Conservation (phyloP, 179 eudicot genomes). For the Gypsophila paniculata region DNA sequence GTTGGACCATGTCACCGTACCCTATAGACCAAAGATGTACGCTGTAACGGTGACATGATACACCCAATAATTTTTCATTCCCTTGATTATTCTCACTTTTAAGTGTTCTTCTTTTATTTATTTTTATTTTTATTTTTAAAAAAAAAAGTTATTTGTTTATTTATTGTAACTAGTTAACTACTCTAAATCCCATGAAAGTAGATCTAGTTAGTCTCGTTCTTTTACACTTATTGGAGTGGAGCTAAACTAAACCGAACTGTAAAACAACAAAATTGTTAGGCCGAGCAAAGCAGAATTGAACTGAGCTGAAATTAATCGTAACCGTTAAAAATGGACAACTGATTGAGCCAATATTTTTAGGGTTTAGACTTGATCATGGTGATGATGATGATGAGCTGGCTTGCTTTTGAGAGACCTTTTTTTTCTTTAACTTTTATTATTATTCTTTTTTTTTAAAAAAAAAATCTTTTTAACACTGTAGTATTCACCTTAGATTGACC, state of each 20-base stretch:
- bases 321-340: neutral
- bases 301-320: too few relatives aligned
- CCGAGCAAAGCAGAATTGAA: too few relatives aligned
- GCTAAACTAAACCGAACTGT: too few relatives aligned
- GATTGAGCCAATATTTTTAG: neutral
- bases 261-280: too few relatives aligned
- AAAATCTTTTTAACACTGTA: slow-evolving; percentile 17
- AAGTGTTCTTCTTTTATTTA: neutral
- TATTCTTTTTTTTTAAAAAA: neutral
- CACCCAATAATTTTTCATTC: too few relatives aligned
- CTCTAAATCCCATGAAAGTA: neutral
- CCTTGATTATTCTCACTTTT: too few relatives aligned
- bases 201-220: neutral
- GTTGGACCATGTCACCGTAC: too few relatives aligned
- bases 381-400: slow-evolving; percentile 17
- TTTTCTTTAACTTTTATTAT: neutral
- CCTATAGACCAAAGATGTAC: too few relatives aligned
- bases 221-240: too few relatives aligned
- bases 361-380: slow-evolving; percentile 24
- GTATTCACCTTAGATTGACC: slow-evolving; percentile 3
- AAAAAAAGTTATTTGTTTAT: neutral
- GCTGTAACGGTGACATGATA: too few relatives aligned
- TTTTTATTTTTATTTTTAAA: too few relatives aligned
- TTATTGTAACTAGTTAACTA: neutral
- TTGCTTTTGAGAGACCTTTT: slow-evolving; percentile 9